Evolutionary conservation across 2,329 filamentous ascomycete genomes (phyloP), one percentile per base, ranked within the genome.

Genomic region (Cladophialophora bantiana): DNA sequence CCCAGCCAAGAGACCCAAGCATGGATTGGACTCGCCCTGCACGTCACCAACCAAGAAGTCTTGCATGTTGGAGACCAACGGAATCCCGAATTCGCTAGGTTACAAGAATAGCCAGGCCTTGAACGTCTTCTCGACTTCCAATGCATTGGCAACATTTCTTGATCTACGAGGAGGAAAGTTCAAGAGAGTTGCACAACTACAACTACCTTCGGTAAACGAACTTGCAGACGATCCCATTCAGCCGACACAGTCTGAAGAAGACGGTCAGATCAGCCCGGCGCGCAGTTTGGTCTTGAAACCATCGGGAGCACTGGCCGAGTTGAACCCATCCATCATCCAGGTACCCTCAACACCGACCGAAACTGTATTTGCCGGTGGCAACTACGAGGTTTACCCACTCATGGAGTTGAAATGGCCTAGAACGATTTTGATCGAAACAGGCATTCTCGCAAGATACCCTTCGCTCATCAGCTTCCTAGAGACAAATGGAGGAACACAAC

Each of bases 141-240:
- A 56, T n/a, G 67, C 71, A 4, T 53, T 73, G 15, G 58, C 60
- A 3, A 61, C 61, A 12, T 73, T 72, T 42, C 63, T 73, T 31
- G 70, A 73, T 40, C 61, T 73, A 20, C 68, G 71, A 54, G 69
- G 69, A 9, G 65, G 63, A n/a, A 69, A 66, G 35, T 73, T 72
- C 66, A 71, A 70, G 50, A 58, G 31, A 52, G 32, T 32, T 35
- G 6, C 38, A 31, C 36, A 32, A 53, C 26, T 32, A 20, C 36
- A 38, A 26, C 18, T 9, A 35, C 18, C 42, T 35, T 55, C 48
- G 3, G 45, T 18, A 32, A 20, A 62, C 6, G 65, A 69, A 58
- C 26, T 70, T n/a, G 36, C 59, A 20, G 57, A 69, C 42, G 68
- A 73, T 60, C 70, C 70, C 2, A 72, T 73, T n/a, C 64, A 67